These are phyloP conservation scores for Pseudocercospora macadamiae DNA, from an alignment of 2,329 filamentous ascomycete species.

Conservation along the genomic window DNA sequence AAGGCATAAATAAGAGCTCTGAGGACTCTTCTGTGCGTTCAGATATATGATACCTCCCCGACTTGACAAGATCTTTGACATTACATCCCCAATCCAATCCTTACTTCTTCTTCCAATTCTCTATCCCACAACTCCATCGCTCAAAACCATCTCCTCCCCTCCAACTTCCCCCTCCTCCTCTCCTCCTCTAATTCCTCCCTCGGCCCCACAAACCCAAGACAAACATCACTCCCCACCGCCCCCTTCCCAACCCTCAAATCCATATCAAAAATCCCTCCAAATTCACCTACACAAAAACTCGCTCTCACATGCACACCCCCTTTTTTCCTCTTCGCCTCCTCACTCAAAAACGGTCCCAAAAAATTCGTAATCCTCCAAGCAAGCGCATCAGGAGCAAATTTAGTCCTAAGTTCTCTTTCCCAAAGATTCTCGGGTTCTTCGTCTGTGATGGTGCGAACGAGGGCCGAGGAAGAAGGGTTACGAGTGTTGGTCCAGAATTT, in stretches of 20 bases:
- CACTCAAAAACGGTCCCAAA: constrained; percentile 45
- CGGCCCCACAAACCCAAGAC: constrained; percentile 47
- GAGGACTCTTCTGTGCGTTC: too few species aligned
- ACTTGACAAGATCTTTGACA: too few species aligned
- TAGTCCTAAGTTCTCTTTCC: constrained; percentile 45
- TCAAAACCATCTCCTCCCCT: constrained; percentile 50
- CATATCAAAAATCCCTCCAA: constrained; percentile 50
- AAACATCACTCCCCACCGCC: constrained; percentile 38
- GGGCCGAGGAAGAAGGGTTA: constrained; percentile 43
- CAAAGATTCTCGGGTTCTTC: constrained; percentile 40
- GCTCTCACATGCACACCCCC: constrained; percentile 49
- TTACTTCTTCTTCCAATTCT: too few species aligned
- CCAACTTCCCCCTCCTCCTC: constrained; percentile 47
- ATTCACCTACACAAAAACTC: constrained; percentile 48
- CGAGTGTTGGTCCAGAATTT: constrained; percentile 48
- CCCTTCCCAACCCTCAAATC: constrained; percentile 46
- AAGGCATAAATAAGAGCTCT: too few species aligned
- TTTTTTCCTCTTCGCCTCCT: constrained; percentile 43
- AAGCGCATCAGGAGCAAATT: constrained; percentile 45
- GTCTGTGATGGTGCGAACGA: constrained; percentile 37
- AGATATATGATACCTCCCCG: too few species aligned
- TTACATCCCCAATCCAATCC: too few species aligned
- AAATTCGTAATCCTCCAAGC: constrained; percentile 46
- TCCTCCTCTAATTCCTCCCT: constrained; percentile 48
- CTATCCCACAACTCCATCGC: too few species aligned